Evolutionary conservation across 2,329 filamentous ascomycete species (phyloP), one percentile per base, ranked within the genome.

Genomic region (Ophiocordyceps sinensis): DNA sequence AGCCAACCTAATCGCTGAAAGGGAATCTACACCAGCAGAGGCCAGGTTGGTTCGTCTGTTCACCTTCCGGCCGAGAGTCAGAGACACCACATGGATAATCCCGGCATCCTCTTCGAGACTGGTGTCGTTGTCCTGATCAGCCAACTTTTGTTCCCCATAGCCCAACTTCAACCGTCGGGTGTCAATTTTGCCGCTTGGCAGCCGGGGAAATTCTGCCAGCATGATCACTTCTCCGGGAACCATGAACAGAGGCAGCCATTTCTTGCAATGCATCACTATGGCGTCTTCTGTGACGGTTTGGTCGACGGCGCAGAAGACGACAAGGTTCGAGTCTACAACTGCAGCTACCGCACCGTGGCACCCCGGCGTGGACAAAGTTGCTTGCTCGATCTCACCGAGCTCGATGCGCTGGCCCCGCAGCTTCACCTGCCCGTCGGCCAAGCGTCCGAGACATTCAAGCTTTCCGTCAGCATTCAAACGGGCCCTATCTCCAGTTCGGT

Each of bases 401-500:
- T 91, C 83, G 39, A 93, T 73, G 38, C 86, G 71, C 58, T 94
- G 87, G 1, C 87, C 87, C 41, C 86, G 74, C 8, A 94, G 67
- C 59, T 94, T 94, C 39, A 94, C 79, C 57, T 95, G 88, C 0
- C 85, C 86, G 39, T 77, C 75, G 2, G 75, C 73, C 12, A 94
- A 79, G 11, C 88, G 79, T 0, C 88, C 88, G 29, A 88, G 68
- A 52, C 85, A 93, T 56, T 94, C 83, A n/a, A 95, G 67, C 0
- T 70, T 74, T 1, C 86, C 85, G 44, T 82, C 69, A 0, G 67
- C 49, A 2, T 72, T 69, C 38, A 94, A 68, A 19, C 74, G 71
- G 5, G 83, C 88, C 53, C 82, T 85, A 59, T 95, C 88, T 1
- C 87, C 87, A 1, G 87, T 94, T 28, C 84, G 73, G 58, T 95